Conservation (phyloP, 1,139 yeast genomes). For the Yamadazyma membranifaciens region DNA sequence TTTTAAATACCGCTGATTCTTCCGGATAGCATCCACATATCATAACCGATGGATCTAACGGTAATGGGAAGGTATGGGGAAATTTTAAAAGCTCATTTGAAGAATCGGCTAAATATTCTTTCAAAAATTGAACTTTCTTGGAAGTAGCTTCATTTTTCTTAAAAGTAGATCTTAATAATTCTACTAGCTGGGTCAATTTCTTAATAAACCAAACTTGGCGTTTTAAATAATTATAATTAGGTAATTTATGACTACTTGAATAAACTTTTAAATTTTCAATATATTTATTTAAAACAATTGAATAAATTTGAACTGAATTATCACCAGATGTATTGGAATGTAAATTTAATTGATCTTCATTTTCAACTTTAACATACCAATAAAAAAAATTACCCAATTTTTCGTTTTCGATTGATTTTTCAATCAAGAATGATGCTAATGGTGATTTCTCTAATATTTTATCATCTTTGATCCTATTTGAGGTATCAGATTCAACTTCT, state of each 20-base stretch:
- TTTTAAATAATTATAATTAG: constrained; percentile 39
- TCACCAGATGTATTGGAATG: constrained; percentile 9
- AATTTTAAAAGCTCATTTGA: constrained; percentile 42
- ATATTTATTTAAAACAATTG: constrained; percentile 37
- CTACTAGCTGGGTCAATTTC: constrained; percentile 41
- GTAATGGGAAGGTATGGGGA: constrained; percentile 61
- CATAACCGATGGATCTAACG: constrained; percentile 66
- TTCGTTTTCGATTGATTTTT: constrained; percentile 64
- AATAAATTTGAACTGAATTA: constrained; percentile 24
- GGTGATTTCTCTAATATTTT: constrained; percentile 45
- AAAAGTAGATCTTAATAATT: constrained; percentile 37
- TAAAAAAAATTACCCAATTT: constrained; percentile 79
- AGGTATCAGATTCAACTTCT: not conserved
- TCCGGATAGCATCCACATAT: constrained; percentile 78
- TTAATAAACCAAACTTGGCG: constrained; percentile 47
- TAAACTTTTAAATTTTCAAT: constrained; percentile 36
- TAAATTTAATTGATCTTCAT: constrained; percentile 57
- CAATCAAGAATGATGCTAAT: constrained; percentile 75
- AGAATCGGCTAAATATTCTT: constrained; percentile 40
- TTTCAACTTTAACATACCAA: constrained; percentile 90
- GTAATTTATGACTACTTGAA: constrained; percentile 28
- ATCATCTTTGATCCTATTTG: constrained; percentile 20
- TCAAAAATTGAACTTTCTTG: constrained; percentile 41
- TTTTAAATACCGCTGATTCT: constrained; percentile 83
- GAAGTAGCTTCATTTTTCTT: constrained; percentile 45